Base-by-base conservation (phyloP, 2,329 filamentous ascomycete species). In the Pleomassaria siparia region DNA sequence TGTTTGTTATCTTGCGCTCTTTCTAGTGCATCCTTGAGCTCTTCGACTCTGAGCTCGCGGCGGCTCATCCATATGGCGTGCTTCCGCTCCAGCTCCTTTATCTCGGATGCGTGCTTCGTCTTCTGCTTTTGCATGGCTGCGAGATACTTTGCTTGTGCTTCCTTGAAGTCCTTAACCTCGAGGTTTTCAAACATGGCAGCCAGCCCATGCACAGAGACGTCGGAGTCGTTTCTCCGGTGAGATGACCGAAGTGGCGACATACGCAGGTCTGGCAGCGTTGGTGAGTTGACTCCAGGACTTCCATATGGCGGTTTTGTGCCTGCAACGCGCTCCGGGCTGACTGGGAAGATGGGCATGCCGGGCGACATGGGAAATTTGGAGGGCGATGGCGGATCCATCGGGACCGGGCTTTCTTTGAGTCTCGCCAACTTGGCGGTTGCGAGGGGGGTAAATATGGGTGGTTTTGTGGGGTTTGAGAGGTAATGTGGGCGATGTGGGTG, bases 131-230 rank as follows among this genome's bases (percentile, higher is more conserved):
- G 65, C 28, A 78, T 50, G 41, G 74, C 69, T 9, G 72, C 64
- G 50, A 76, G 71, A 51, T 75, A 73, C 45, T 71, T 70, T 44
- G 70, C 69, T 44, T 70, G 69, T 51, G 70, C 66, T 56, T 76
- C 74, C 40, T 75, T 70, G 45, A 69, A 67, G 59, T 79, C 76
- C 61, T 74, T 73, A 47, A 79, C 72, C 47, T 85, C 80, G 28
- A 89, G 76, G 47, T 77, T 81, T 73, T 89, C 88, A 70, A 89
- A 89, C 69, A 88, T 86, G 62, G 82, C 84, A 53, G 88, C 86
- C 62, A 79, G 70, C 32, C 73, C 74, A 30, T 67, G 67, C 13
- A 72, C 71, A 22, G 65, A 66, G 16, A 66, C 58, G 32, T 71
- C 66, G 16, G 68, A 72, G 51, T 68, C 66, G 49, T 64, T 72